phyloP scores from a whole-genome alignment of 768 basidiomycete species.

The Dentipellis fragilis region DNA sequence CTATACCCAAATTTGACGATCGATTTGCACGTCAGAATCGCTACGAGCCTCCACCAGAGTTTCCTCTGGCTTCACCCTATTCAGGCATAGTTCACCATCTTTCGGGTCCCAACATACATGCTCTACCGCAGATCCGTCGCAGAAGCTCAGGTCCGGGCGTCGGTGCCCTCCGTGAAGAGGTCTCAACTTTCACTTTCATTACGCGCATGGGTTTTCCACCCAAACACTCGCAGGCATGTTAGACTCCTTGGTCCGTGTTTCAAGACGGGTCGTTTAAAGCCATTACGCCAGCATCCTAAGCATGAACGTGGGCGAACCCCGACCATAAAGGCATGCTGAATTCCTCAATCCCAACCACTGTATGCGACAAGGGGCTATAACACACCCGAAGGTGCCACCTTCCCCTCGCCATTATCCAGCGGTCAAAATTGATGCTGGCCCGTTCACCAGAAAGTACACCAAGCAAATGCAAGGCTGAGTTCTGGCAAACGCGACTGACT shows the following conservation, averaged over 20 bases:
- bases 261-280: constrained; percentile 76
- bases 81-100: constrained; percentile 87
- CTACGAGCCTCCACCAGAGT: constrained; percentile 94
- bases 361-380: constrained; percentile 53
- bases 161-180: constrained; percentile 57
- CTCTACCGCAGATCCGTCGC: constrained; percentile 71
- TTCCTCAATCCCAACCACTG: constrained; percentile 50
- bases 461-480: constrained; percentile 42
- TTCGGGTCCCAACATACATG: constrained; percentile 82
- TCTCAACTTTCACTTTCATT: constrained; percentile 68
- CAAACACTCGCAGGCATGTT: constrained; percentile 76
- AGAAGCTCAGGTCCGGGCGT: constrained; percentile 67
- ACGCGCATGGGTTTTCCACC: constrained; percentile 59
- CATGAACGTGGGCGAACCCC: constrained; percentile 45
- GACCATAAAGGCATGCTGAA: constrained; percentile 47
- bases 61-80: constrained; percentile 92
- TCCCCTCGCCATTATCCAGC: constrained; percentile 47
- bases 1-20: constrained; percentile 93
- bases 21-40: constrained; percentile 95
- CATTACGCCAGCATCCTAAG: constrained; percentile 72
- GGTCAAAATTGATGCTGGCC: constrained; percentile 62
- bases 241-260: constrained; percentile 84
- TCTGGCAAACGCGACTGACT: constrained; percentile 51
- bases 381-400: constrained; percentile 59
- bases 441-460: constrained; percentile 44